Evolutionary conservation across 2,329 filamentous ascomycete species (phyloP), one percentile per base, ranked within the genome.

Genomic region (Colletotrichum tofieldiae): DNA sequence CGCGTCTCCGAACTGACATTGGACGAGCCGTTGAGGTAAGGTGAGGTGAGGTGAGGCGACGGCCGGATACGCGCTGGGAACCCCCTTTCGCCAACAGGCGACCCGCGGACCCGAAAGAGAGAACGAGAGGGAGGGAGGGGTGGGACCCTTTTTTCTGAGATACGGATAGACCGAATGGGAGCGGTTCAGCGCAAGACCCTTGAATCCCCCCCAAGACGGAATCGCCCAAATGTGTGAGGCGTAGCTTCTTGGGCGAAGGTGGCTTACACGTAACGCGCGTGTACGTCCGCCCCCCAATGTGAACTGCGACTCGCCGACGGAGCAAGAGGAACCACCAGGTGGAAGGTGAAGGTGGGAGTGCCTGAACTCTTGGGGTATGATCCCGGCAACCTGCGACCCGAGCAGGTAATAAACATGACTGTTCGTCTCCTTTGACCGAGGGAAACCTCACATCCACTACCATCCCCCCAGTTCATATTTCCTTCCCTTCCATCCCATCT

Each of bases 401-500:
- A 16, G 23, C 43, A 59, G 37, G n/a, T 29, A 29, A 39, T 62
- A 39, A 62, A 47, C 45, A 62, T 54, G 54, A 37, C 32, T n/a
- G 29, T 55, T 23, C 32, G 23, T 56, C 29, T 35, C 16, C 32
- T n/a, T 12, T 62, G 64, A 67, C 49, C 65, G 49, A 61, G 37
- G 51, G 12, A 49, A 37, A 55, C 20, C 60, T 51, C 45, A 63
- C 47, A 18, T 23, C 59, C 35, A 43, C 39, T 29, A n/a, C 35
- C n/a, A 26, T 37, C 54, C 52, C 52, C 68, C 52, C 52, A 45
- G 35, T 35, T 26, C 45, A 62, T 59, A 62, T 59, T 71, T 63
- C 68, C 68, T 62, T 39, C 65, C 65, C 35, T 26, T 52, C 51
- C 35, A 55, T 61, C 49, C 65, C n/a, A 35, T 35, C 35, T 54